A percentile compares a stretch with the other conserved stretches of the same genome.
These are phyloP conservation scores for Trifolium repens DNA, from an alignment of 306 rosid species.

Conservation along the genomic window DNA sequence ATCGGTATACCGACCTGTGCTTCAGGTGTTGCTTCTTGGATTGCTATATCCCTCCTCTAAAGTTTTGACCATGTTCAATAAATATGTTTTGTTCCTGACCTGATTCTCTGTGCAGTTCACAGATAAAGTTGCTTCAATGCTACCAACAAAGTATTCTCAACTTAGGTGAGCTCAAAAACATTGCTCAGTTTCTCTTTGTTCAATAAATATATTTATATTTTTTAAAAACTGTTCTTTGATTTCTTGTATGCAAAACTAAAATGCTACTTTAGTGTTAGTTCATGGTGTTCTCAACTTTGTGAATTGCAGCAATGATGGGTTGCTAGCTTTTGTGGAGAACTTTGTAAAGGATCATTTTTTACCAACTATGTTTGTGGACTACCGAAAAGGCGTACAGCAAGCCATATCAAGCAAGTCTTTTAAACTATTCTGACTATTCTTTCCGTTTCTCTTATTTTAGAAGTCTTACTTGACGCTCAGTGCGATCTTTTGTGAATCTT, in stretches of 20 bases:
- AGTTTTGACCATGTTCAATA: slow-evolving; percentile 25
- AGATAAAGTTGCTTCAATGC: slow-evolving; percentile 88
- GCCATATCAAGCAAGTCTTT: slow-evolving; percentile 98
- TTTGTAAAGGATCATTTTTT: slow-evolving; percentile 97
- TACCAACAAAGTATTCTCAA: slow-evolving; percentile 86
- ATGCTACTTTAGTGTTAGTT: slow-evolving; percentile 34
- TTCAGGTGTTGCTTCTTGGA: slow-evolving; percentile 67
- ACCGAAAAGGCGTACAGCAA: slow-evolving; percentile 97
- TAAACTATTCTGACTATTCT: slow-evolving; percentile 40
- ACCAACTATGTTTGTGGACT: slow-evolving; percentile 98
- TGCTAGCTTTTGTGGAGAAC: slow-evolving; percentile 95
- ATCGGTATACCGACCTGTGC: slow-evolving; percentile 91
- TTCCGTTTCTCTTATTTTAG: slow-evolving; percentile 27
- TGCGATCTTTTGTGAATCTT: slow-evolving; percentile 34
- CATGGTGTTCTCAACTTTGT: slow-evolving; percentile 46
- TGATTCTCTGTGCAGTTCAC: slow-evolving; percentile 73
- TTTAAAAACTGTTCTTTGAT: slow-evolving; percentile 2
- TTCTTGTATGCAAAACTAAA: slow-evolving; percentile 23
- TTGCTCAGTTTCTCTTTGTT: slow-evolving; percentile 26
- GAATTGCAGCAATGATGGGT: slow-evolving; percentile 89
- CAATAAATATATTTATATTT: slow-evolving; percentile 7
- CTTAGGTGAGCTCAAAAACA: slow-evolving; percentile 74
- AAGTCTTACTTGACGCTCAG: slow-evolving; percentile 28
- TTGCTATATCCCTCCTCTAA: slow-evolving; percentile 27
- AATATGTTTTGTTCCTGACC: slow-evolving; percentile 44